These are phyloP conservation scores for Xylaria sp. DNA, from an alignment of 2,329 filamentous ascomycete genomes.

Conservation along the genomic window DNA sequence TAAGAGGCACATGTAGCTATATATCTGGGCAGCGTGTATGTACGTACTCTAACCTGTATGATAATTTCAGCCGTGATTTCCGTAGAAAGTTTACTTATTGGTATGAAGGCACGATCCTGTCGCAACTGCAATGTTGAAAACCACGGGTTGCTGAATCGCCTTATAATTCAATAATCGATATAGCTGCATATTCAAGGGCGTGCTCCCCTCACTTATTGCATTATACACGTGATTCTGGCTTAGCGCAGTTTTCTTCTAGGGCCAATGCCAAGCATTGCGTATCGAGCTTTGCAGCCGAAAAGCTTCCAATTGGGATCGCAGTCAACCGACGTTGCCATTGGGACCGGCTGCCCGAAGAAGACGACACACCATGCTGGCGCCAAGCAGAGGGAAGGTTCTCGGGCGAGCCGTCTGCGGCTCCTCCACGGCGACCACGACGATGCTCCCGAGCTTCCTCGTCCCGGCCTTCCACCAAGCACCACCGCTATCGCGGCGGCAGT, in stretches of 20 bases:
- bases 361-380: constrained; percentile 61
- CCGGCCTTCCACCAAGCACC: constrained; percentile 62
- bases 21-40: no score
- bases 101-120: no score
- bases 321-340: constrained; percentile 19
- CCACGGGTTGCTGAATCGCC: no score
- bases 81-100: no score
- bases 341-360: constrained; percentile 8
- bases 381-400: constrained; percentile 62
- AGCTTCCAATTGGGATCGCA: constrained; percentile 5
- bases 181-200: constrained; percentile 16
- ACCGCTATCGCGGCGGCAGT: constrained; percentile 51
- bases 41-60: no score
- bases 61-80: no score
- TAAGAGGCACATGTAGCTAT: no score
- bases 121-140: no score
- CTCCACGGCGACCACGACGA: constrained; percentile 50
- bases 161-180: no score
- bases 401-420: constrained; percentile 54
- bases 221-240: constrained; percentile 17
- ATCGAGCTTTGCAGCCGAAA: constrained; percentile 4
- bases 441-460: constrained; percentile 72
- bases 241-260: constrained; percentile 15
- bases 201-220: no score
- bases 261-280: constrained; percentile 25